Percentiles rank a stretch among this genome's conserved stretches.
These are phyloP conservation scores for Zoysia matrella DNA, from an alignment of 202 grass and related monocot species.

Conservation along the genomic window DNA sequence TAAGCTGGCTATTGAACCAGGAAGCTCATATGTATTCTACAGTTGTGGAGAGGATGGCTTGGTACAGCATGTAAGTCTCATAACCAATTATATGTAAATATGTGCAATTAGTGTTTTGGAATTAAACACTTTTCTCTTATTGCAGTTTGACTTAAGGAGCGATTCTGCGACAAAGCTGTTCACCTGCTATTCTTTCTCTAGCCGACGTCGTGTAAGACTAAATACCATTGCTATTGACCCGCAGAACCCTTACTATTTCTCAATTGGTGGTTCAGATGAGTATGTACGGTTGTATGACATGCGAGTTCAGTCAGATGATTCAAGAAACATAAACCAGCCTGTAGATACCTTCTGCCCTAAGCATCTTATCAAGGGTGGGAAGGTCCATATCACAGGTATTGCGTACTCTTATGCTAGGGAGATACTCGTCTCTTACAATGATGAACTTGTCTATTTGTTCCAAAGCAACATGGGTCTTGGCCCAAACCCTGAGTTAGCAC, in stretches of 20 bases:
- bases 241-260: slow-evolving; percentile 63
- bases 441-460: slow-evolving; percentile 82
- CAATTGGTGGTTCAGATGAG: slow-evolving; percentile 71
- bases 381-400: slow-evolving; percentile 64
- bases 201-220: slow-evolving; percentile 53
- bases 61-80: slow-evolving; percentile 73
- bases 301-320: slow-evolving; percentile 27
- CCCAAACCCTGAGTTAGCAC: slow-evolving; percentile 48
- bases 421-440: slow-evolving; percentile 86
- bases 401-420: slow-evolving; percentile 71
- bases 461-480: slow-evolving; percentile 69
- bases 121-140: slow-evolving; percentile 27
- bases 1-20: slow-evolving; percentile 74
- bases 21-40: slow-evolving; percentile 76
- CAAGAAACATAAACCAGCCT: slow-evolving; percentile 47
- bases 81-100: no score
- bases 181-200: slow-evolving; percentile 57
- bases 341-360: slow-evolving; percentile 75
- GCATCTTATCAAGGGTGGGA: slow-evolving; percentile 54
- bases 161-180: slow-evolving; percentile 63
- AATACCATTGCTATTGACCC: slow-evolving; percentile 80
- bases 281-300: slow-evolving; percentile 87
- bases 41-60: slow-evolving; percentile 86
- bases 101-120: no score
- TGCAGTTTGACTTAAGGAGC: slow-evolving; percentile 88